These are phyloP conservation scores for Russula vinacea DNA, from an alignment of 768 basidiomycete species.

Conservation along the genomic window DNA sequence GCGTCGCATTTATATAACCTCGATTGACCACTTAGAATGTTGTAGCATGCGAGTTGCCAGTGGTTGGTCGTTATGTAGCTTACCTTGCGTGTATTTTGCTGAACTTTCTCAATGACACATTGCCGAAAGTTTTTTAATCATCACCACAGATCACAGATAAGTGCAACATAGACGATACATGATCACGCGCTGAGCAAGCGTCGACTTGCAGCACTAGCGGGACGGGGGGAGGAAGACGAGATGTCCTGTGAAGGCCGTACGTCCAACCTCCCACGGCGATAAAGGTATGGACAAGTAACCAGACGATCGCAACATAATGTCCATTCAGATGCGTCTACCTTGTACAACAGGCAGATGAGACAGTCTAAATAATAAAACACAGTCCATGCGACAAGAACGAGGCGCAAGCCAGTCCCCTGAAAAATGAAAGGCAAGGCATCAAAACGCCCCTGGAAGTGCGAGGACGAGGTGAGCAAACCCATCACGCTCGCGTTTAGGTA, in stretches of 20 bases:
- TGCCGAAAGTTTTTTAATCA: not conserved
- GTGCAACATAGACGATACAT: not conserved
- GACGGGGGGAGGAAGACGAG: not conserved
- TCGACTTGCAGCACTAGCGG: constrained; percentile 3
- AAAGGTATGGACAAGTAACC: constrained; percentile 4
- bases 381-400: not conserved
- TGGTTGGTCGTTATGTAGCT: constrained; percentile 1
- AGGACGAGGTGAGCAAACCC: constrained; percentile 62
- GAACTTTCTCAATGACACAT: not conserved
- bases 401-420: not conserved
- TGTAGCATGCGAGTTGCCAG: constrained; percentile 5
- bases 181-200: no score
- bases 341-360: not conserved
- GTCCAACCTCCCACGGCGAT: constrained; percentile 2
- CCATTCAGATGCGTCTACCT: constrained; percentile 1
- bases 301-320: not conserved
- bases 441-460: constrained; percentile 58
- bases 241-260: not conserved
- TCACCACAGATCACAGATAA: not conserved
- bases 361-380: not conserved
- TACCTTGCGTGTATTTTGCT: constrained; percentile 18
- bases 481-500: constrained; percentile 47
- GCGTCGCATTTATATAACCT: not conserved
- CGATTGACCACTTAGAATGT: constrained; percentile 1
- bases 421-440: constrained; percentile 25